These are phyloP conservation scores for Debaryomyces robertsiae DNA, from an alignment of 1,139 yeast species.

Conservation along the genomic window DNA sequence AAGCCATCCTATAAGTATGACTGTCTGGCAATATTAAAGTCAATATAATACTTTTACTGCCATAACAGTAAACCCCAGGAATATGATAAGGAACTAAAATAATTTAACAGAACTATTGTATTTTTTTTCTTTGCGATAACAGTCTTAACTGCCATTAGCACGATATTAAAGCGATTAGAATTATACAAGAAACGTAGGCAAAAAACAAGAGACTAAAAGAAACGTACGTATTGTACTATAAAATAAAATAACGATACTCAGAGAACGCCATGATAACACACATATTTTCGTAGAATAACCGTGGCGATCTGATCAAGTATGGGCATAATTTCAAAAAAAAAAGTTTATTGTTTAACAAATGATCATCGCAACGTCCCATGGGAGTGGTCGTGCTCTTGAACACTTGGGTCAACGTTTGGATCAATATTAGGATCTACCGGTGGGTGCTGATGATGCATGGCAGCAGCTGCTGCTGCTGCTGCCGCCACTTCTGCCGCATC, in stretches of 20 bases:
- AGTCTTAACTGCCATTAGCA: neutral
- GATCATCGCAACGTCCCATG: constrained; percentile 22
- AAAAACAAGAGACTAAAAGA: constrained; percentile 2
- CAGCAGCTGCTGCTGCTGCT: constrained; percentile 32
- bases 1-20: too few species aligned
- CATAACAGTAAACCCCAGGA: too few species aligned
- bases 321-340: neutral
- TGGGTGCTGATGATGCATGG: constrained; percentile 26
- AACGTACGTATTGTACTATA: constrained; percentile 4
- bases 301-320: too few species aligned
- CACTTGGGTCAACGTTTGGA: constrained; percentile 50
- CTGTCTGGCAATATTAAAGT: too few species aligned
- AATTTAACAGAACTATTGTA: neutral
- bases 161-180: neutral
- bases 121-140: neutral
- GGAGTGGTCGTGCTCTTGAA: constrained; percentile 47
- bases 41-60: too few species aligned
- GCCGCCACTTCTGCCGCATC: constrained; percentile 34
- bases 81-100: too few species aligned
- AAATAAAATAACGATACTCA: constrained; percentile 1
- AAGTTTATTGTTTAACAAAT: constrained; percentile 3
- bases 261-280: constrained; percentile 2
- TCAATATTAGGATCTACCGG: constrained; percentile 47
- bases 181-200: neutral
- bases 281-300: constrained; percentile 2